Percentiles rank a stretch among this genome's conserved stretches.
Conservation (phyloP, 2,329 filamentous ascomycete genomes). For the Botryotinia calthae region DNA sequence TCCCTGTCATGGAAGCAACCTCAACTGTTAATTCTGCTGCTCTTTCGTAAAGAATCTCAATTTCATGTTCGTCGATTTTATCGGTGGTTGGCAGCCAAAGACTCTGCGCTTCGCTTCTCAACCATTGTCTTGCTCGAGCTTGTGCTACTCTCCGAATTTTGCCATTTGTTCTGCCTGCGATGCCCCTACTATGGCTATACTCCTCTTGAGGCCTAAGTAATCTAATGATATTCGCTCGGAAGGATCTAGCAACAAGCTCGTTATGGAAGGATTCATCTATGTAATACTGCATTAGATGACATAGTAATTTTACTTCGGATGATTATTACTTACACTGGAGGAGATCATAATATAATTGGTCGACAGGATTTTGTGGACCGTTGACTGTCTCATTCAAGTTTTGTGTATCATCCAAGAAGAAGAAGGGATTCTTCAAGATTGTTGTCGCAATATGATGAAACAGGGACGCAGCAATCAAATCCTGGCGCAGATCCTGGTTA, state of each 20-base stretch:
- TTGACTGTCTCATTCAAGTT: neutral
- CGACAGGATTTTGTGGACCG: neutral
- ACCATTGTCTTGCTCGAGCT: neutral
- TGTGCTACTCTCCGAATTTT: neutral
- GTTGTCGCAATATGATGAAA: neutral
- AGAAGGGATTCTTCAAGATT: neutral
- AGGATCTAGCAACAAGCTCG: neutral
- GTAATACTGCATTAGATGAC: neutral
- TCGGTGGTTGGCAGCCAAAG: neutral
- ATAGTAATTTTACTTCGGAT: neutral
- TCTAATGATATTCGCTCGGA: neutral
- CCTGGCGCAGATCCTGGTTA: neutral
- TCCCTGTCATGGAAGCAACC: neutral
- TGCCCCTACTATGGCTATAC: neutral
- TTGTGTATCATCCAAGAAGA: neutral
- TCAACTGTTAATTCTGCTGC: neutral
- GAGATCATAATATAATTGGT: neutral
- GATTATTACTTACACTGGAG: neutral
- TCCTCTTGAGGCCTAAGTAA: neutral
- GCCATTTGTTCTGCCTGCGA: neutral
- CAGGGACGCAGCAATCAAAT: constrained; percentile 3
- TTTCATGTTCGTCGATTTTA: neutral
- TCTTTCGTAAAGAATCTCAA: neutral
- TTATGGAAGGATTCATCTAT: neutral
- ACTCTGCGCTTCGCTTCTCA: neutral